A percentile compares a stretch with the other conserved stretches of the same genome.
These are phyloP conservation scores for Magnaporthales sp. DNA, from an alignment of 2,329 filamentous ascomycete species.

Conservation along the genomic window DNA sequence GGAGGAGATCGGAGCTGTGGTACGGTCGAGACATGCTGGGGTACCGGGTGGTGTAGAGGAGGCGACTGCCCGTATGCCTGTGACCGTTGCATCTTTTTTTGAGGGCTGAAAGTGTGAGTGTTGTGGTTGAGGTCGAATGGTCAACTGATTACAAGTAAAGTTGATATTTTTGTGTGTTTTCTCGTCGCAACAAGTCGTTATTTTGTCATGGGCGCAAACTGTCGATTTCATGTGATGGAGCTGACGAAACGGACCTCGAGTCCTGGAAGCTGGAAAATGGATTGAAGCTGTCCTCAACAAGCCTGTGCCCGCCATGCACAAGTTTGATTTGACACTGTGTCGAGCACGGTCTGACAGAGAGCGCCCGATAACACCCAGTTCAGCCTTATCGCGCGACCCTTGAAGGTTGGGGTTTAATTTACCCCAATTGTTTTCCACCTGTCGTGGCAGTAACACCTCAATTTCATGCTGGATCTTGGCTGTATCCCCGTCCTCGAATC, in stretches of 20 bases:
- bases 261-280: not conserved
- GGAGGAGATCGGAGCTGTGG: constrained; percentile 93
- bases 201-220: not conserved
- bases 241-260: not conserved
- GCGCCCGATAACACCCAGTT: not conserved
- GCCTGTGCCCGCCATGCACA: not conserved
- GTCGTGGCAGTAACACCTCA: not conserved
- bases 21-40: constrained; percentile 96
- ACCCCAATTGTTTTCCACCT: not conserved
- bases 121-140: not conserved
- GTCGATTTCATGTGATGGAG: not conserved
- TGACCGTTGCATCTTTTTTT: constrained; percentile 71
- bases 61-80: constrained; percentile 74
- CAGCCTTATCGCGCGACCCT: not conserved
- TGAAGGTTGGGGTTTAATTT: not conserved
- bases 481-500: not conserved
- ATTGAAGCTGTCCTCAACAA: not conserved
- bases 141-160: not conserved
- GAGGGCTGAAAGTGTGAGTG: not conserved
- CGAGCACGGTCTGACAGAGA: not conserved
- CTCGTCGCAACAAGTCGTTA: not conserved
- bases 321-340: not conserved
- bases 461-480: not conserved
- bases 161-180: not conserved
- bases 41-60: constrained; percentile 92